phyloP scores from a whole-genome alignment of 2,329 filamentous ascomycete species.

The Cyphellophora attinorum region DNA sequence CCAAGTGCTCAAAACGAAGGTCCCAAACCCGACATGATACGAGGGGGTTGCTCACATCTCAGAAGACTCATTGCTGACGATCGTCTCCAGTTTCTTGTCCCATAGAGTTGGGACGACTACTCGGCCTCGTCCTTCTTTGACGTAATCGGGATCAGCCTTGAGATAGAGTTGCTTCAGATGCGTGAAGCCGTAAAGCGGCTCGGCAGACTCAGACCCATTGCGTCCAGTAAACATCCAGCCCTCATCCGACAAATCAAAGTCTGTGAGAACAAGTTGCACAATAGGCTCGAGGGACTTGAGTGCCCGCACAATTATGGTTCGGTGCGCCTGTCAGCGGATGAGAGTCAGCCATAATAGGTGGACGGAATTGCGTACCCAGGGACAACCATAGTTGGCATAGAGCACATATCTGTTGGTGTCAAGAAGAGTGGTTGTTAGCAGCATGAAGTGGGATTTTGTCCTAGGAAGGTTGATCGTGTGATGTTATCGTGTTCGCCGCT shows the following conservation, averaged over 20 bases:
- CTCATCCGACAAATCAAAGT: conserved; percentile 30
- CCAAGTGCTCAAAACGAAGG: too few relatives aligned
- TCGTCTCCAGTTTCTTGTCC: conserved; percentile 63
- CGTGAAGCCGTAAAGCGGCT: conserved; percentile 62
- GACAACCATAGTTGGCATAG: conserved; percentile 52
- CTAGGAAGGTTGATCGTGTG: too few relatives aligned
- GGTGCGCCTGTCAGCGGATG: conserved; percentile 33
- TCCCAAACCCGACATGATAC: too few relatives aligned
- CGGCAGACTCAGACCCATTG: conserved; percentile 48
- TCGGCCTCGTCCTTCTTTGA: too few relatives aligned
- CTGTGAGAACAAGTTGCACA: conserved; percentile 38
- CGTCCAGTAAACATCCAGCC: conserved; percentile 60
- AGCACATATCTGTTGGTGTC: conserved; percentile 54
- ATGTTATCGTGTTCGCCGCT: too few relatives aligned
- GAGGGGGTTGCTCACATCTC: too few relatives aligned
- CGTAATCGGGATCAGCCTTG: conserved; percentile 57
- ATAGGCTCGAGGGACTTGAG: conserved; percentile 43
- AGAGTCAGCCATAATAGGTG: conserved; percentile 2
- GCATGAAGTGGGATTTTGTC: too few relatives aligned
- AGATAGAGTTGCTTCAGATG: conserved; percentile 68
- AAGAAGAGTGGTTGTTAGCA: too few relatives aligned
- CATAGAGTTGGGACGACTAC: conserved; percentile 79
- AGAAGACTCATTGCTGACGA: conserved; percentile 80
- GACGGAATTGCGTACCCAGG: conserved; percentile 35
- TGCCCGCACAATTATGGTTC: conserved; percentile 35